phyloP scores from a whole-genome alignment of 2,329 filamentous ascomycete species.

The Diaporthe sp. region DNA sequence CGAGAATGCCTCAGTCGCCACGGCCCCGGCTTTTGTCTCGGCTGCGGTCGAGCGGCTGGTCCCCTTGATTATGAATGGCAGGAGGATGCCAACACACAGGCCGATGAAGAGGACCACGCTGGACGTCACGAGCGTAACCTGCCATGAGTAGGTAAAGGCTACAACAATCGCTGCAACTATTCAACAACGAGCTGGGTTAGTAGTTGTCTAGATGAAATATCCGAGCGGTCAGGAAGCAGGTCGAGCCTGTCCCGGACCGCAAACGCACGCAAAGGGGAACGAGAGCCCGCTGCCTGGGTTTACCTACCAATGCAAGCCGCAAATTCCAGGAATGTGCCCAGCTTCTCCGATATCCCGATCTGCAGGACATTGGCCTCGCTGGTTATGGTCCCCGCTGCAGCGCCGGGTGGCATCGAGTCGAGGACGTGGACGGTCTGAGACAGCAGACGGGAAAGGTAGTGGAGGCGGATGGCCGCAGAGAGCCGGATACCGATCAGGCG shows the following conservation, averaged over 20 bases:
- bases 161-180: conserved; percentile 64
- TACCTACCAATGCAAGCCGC: conserved; percentile 58
- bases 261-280: neutral
- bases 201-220: neutral
- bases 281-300: neutral
- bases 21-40: conserved; percentile 69
- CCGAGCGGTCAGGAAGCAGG: neutral
- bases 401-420: conserved; percentile 74
- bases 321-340: conserved; percentile 72
- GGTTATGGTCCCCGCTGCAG: conserved; percentile 74
- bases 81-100: conserved; percentile 60
- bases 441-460: conserved; percentile 76
- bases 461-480: conserved; percentile 72
- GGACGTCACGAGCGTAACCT: conserved; percentile 70
- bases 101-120: conserved; percentile 70
- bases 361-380: conserved; percentile 75
- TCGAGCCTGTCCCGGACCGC: neutral
- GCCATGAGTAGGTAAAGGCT: conserved; percentile 71
- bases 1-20: conserved; percentile 73
- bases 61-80: conserved; percentile 70
- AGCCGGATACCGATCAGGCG: conserved; percentile 74
- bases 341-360: conserved; percentile 74
- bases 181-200: neutral
- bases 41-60: conserved; percentile 61
- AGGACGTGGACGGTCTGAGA: conserved; percentile 77